Evolutionary conservation across 768 basidiomycete genomes (phyloP).

Genomic region (Lentinula guzmanii): DNA sequence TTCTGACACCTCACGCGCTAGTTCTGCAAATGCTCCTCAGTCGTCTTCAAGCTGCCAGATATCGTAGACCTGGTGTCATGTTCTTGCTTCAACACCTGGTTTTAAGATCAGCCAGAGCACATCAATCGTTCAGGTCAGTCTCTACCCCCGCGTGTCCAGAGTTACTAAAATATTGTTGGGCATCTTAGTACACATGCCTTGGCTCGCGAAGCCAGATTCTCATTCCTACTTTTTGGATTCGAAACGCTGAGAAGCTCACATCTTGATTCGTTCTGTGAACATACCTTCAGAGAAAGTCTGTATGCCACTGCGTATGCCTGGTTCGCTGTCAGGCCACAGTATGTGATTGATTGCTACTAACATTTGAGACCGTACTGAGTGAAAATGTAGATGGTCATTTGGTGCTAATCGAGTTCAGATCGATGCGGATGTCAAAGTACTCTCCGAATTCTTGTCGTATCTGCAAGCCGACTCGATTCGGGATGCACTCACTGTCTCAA

Average conservation of each 20-base stretch:
- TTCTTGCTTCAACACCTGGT: slow-evolving; percentile 81
- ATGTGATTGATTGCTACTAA: slow-evolving; percentile 22
- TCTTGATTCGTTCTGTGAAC: slow-evolving; percentile 79
- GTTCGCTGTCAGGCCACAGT: slow-evolving; percentile 96
- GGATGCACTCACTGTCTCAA: slow-evolving; percentile 52
- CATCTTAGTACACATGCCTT: slow-evolving; percentile 77
- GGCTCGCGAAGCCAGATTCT: slow-evolving; percentile 85
- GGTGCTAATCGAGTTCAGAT: slow-evolving; percentile 92
- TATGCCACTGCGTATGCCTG: slow-evolving; percentile 82
- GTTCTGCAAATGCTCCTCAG: slow-evolving; percentile 87
- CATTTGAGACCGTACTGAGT: background rate
- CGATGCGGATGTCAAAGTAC: slow-evolving; percentile 79
- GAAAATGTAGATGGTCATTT: slow-evolving; percentile 75
- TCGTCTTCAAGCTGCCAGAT: slow-evolving; percentile 89
- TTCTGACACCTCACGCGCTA: slow-evolving; percentile 78
- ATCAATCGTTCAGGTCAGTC: slow-evolving; percentile 67
- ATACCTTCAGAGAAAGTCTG: slow-evolving; percentile 63
- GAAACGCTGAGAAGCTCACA: slow-evolving; percentile 85
- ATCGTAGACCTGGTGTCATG: slow-evolving; percentile 80
- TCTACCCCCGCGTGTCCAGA: background rate
- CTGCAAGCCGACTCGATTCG: slow-evolving; percentile 70
- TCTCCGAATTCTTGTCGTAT: slow-evolving; percentile 78
- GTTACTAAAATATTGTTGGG: background rate
- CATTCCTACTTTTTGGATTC: slow-evolving; percentile 89
- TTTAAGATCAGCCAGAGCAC: slow-evolving; percentile 68